These are phyloP conservation scores for Backusella tuberculispora DNA, from an alignment of 192 early-diverging fungal species.

Conservation along the genomic window DNA sequence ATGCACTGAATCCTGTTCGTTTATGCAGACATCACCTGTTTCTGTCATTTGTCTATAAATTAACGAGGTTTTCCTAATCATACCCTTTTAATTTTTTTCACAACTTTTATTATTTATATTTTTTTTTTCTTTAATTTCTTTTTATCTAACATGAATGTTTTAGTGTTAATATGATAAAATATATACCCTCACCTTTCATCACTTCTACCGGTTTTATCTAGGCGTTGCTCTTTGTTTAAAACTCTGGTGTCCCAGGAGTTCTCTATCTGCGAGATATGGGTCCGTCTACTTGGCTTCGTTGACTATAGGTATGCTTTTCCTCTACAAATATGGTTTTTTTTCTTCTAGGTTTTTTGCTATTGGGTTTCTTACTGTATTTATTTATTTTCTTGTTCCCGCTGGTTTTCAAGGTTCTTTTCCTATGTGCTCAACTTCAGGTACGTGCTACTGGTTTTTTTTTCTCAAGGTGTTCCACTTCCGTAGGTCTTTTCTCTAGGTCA, in stretches of 20 bases:
- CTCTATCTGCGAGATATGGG: too few relatives aligned
- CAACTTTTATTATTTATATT: background rate
- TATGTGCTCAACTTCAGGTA: too few relatives aligned
- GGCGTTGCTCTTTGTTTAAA: too few relatives aligned
- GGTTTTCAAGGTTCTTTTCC: too few relatives aligned
- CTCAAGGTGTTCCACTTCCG: too few relatives aligned
- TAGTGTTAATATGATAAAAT: background rate
- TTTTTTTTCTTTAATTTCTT: background rate
- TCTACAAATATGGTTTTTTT: too few relatives aligned
- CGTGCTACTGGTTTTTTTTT: background rate
- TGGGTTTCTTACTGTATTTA: too few relatives aligned
- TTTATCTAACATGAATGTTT: constrained; percentile 6
- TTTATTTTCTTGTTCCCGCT: too few relatives aligned
- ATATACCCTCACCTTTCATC: background rate
- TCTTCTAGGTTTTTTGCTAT: too few relatives aligned
- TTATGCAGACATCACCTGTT: constrained; percentile 6
- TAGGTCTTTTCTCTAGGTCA: background rate
- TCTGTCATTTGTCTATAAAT: constrained; percentile 7
- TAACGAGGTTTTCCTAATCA: background rate
- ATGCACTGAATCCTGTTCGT: constrained; percentile 8
- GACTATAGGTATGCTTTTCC: too few relatives aligned
- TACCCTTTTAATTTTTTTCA: background rate
- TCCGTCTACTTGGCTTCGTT: too few relatives aligned
- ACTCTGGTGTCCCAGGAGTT: too few relatives aligned
- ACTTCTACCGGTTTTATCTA: background rate